Percentiles rank a stretch among this genome's conserved stretches.
Evolutionary conservation across 371 early-diverging fungal species (phyloP).

Genomic region (Sanchytrium tribonematis): DNA sequence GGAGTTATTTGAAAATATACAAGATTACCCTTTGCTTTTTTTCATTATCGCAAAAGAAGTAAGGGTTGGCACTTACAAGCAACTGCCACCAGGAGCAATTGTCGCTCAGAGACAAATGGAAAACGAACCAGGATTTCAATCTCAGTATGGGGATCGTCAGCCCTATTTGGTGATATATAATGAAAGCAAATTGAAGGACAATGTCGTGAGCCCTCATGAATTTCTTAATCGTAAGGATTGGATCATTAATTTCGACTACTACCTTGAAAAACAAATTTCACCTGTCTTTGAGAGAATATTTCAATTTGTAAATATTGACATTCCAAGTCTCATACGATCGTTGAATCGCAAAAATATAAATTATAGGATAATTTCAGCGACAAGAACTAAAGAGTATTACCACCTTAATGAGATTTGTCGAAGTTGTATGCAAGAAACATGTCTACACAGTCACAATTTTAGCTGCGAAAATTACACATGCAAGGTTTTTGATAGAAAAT

Average conservation of each 20-base stretch:
- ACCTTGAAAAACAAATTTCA: not conserved
- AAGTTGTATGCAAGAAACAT: not conserved
- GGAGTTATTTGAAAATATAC: constrained; percentile 34
- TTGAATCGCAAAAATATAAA: not conserved
- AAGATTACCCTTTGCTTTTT: constrained; percentile 34
- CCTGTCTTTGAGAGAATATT: not conserved
- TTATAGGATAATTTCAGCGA: not conserved
- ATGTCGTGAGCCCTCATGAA: constrained; percentile 33
- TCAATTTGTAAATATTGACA: not conserved
- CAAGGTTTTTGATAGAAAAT: not conserved
- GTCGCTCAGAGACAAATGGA: constrained; percentile 33
- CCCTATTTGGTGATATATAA: constrained; percentile 51
- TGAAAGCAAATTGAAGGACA: constrained; percentile 32
- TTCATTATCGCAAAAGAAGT: constrained; percentile 63
- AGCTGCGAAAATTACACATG: not conserved
- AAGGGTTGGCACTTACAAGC: constrained; percentile 34
- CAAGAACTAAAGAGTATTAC: not conserved
- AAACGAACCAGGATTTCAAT: constrained; percentile 35
- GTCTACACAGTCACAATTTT: not conserved
- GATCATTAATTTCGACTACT: not conserved
- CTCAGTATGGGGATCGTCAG: constrained; percentile 57
- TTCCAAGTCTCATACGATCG: not conserved
- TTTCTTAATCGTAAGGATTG: constrained; percentile 11
- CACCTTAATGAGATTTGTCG: not conserved
- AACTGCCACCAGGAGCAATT: constrained; percentile 40